Base-by-base conservation (phyloP, 2,329 filamentous ascomycete genomes). In the Thelonectria rubi region DNA sequence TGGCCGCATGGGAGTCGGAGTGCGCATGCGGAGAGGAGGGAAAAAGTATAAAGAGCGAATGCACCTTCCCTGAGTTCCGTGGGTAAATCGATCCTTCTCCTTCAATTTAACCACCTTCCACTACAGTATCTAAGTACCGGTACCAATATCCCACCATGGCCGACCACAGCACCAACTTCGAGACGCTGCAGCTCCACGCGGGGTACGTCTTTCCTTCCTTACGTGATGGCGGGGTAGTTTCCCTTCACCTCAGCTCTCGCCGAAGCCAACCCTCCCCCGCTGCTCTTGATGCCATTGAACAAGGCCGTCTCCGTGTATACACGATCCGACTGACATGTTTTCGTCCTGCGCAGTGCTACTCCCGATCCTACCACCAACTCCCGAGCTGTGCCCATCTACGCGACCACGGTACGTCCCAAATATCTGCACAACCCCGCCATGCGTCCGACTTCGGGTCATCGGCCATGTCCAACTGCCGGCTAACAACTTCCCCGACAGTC, bases 371-470 rank as follows among this genome's bases (percentile, higher is more conserved):
- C 88, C 2, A 97, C 94, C 64, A 94, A 96, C 63, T 86, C 95
- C 24, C 88, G 95, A 72, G 95, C 94, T 48, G 93, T 97, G 9
- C 95, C 95, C 55, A 98, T 99, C 75, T 98, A 98, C 76, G 93
- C 94, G 14, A 94, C 94, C 5, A 94, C 90, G n/a, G 85, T 86
- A 65, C 54, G 65, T 67, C 54, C 40, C 18, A 34, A 20, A 14
- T 11, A 17, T 45, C 14, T 30, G 40, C 37, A 11, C 24, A 46
- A n/a, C 56, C 45, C 49, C 59, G 17, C 34, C 54, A 43, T 43
- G 11, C 32, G 34, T 26, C 21, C 55, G 24, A 21, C 47, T 18
- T 26, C 51, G 45, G 46, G 8, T 21, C 58, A 11, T 55, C 52
- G 60, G 52, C 24, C 20, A 34, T 11, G 14, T 34, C 10, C 11